These are phyloP conservation scores for Phytophthora meadii DNA, from an alignment of 352 stramenopile species.

Conservation along the genomic window DNA sequence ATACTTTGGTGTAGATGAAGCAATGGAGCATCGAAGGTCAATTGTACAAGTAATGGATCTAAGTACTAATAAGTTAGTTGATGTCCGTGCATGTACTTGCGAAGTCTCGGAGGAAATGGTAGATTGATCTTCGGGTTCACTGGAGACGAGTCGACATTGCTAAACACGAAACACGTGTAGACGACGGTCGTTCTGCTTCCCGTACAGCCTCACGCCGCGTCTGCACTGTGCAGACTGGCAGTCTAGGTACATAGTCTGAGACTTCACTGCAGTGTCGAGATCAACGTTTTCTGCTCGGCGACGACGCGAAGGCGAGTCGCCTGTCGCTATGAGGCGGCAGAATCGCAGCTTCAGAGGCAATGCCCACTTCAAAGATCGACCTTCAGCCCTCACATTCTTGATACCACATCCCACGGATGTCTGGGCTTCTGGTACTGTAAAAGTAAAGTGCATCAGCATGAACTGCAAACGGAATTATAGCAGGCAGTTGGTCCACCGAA, in stretches of 20 bases:
- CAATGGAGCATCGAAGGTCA: background rate
- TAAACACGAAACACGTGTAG: slow-evolving; percentile 7
- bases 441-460: too few relatives aligned
- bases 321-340: too few relatives aligned
- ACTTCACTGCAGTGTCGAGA: too few relatives aligned
- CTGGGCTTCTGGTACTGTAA: background rate
- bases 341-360: background rate
- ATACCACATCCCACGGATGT: slow-evolving; percentile 3
- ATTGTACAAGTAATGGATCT: background rate
- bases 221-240: too few relatives aligned
- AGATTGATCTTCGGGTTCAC: background rate
- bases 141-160: slow-evolving; percentile 5
- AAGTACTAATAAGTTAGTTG: background rate
- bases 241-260: too few relatives aligned
- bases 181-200: background rate
- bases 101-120: background rate
- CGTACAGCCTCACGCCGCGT: background rate
- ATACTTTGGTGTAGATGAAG: background rate
- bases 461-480: too few relatives aligned
- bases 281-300: background rate
- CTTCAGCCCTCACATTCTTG: background rate
- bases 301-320: background rate
- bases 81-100: background rate
- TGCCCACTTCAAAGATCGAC: background rate
- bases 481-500: too few relatives aligned